Evolutionary conservation across 352 stramenopile species (phyloP).

Genomic region (Thraustochytrium sp.): DNA sequence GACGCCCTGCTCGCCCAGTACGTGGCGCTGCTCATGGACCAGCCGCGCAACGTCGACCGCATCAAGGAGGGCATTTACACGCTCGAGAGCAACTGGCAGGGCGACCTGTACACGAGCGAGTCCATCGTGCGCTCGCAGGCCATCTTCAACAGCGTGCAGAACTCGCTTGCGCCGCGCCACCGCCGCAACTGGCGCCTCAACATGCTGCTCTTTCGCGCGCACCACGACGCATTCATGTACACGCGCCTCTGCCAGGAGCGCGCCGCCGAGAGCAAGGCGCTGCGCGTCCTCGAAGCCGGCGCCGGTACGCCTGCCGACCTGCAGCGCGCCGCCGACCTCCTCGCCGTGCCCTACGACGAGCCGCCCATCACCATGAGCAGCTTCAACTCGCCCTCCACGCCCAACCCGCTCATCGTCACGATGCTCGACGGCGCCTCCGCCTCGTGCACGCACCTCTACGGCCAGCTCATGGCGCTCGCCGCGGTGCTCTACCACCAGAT

Average conservation of each 20-base stretch:
- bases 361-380: constrained; percentile 33
- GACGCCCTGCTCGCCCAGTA: constrained; percentile 3
- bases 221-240: constrained; percentile 38
- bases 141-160: constrained; percentile 19
- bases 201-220: constrained; percentile 35
- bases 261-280: neutral
- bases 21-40: constrained; percentile 19
- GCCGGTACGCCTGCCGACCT: neutral
- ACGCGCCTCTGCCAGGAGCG: constrained; percentile 35
- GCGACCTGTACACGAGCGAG: constrained; percentile 2
- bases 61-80: constrained; percentile 7
- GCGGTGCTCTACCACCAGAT: constrained; percentile 34
- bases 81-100: constrained; percentile 15
- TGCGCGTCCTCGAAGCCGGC: neutral
- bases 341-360: constrained; percentile 28
- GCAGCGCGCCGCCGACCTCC: neutral
- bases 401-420: constrained; percentile 25
- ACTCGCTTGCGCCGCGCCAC: constrained; percentile 2
- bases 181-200: constrained; percentile 39
- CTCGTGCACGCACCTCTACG: constrained; percentile 28
- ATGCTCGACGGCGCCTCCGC: neutral
- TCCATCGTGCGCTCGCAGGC: constrained; percentile 18
- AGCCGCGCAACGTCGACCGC: constrained; percentile 3
- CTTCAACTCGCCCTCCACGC: constrained; percentile 39
- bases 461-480: constrained; percentile 29